phyloP scores from a whole-genome alignment of 1,139 yeast genomes.

The Blastobotrys illinoisensis region DNA sequence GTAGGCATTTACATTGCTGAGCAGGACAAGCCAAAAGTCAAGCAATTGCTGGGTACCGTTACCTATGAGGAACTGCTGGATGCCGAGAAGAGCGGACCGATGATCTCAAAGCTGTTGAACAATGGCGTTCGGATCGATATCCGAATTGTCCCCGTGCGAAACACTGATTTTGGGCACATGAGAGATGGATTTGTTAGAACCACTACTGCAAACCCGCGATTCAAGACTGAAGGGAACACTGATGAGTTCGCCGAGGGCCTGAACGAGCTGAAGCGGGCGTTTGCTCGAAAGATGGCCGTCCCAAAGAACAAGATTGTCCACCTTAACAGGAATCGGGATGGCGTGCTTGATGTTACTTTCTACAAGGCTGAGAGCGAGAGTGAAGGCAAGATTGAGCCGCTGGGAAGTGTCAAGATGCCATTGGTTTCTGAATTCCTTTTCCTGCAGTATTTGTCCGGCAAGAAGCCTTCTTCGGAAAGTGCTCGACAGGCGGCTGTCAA shows the following conservation, averaged over 20 bases:
- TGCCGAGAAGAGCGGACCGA: slow-evolving; percentile 47
- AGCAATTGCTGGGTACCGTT: slow-evolving; percentile 38
- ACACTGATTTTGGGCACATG: slow-evolving; percentile 84
- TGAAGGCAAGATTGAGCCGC: slow-evolving; percentile 30
- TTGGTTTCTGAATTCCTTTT: slow-evolving; percentile 52
- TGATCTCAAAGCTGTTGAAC: slow-evolving; percentile 52
- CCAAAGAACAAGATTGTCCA: slow-evolving; percentile 58
- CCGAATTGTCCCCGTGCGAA: slow-evolving; percentile 78
- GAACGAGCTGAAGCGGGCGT: slow-evolving; percentile 32
- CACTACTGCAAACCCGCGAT: slow-evolving; percentile 49
- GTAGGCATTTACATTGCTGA: slow-evolving; percentile 71
- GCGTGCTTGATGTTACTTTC: slow-evolving; percentile 44
- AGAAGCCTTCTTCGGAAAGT: slow-evolving; percentile 49
- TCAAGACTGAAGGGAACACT: slow-evolving; percentile 26
- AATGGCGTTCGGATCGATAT: slow-evolving; percentile 60
- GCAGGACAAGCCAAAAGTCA: slow-evolving; percentile 47
- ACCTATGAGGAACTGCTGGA: slow-evolving; percentile 41
- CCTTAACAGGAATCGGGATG: slow-evolving; percentile 43
- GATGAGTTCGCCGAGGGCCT: slow-evolving; percentile 34
- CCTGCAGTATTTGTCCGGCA: slow-evolving; percentile 56
- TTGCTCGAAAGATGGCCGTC: slow-evolving; percentile 35
- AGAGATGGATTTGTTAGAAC: slow-evolving; percentile 86
- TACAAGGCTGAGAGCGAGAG: slow-evolving; percentile 31
- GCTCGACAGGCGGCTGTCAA: slow-evolving; percentile 30
- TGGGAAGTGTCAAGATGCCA: slow-evolving; percentile 34